Evolutionary conservation across 495 filamentous ascomycete genomes (phyloP).

Genomic region (Lepidopterella palustris): DNA sequence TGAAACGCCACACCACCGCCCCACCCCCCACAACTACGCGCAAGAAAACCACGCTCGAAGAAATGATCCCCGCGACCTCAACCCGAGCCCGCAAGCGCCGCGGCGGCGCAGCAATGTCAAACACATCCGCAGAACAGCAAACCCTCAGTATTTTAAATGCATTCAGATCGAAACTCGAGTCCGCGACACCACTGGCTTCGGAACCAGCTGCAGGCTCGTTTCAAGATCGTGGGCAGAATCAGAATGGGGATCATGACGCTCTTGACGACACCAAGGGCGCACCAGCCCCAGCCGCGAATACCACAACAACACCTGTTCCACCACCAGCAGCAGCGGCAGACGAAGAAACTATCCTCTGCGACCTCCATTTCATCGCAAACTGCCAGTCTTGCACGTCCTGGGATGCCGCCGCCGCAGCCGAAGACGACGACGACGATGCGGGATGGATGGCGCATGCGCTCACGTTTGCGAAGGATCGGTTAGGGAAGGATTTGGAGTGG

Average conservation of each 20-base stretch:
- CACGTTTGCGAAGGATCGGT: constrained; percentile 78
- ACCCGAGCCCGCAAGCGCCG: constrained; percentile 74
- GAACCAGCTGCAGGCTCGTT: background rate
- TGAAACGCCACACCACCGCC: constrained; percentile 68
- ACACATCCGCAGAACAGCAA: constrained; percentile 51
- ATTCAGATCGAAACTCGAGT: constrained; percentile 73
- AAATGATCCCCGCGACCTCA: constrained; percentile 75
- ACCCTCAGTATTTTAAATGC: constrained; percentile 63
- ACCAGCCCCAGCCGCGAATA: constrained; percentile 7
- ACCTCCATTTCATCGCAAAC: constrained; percentile 56
- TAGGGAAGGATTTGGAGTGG: constrained; percentile 89
- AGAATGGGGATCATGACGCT: constrained; percentile 31
- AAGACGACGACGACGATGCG: constrained; percentile 52
- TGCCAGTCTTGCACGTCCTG: constrained; percentile 86
- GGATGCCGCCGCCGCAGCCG: constrained; percentile 46
- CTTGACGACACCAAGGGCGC: constrained; percentile 16
- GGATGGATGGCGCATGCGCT: constrained; percentile 66
- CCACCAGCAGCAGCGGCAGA: constrained; percentile 17
- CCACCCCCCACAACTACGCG: constrained; percentile 48
- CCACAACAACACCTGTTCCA: background rate
- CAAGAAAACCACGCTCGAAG: constrained; percentile 66
- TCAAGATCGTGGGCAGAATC: too few species aligned
- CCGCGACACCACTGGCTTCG: too few species aligned
- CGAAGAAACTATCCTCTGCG: constrained; percentile 24
- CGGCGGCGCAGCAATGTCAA: constrained; percentile 42